Evolutionary conservation across 78 protist genomes (phyloP).

Genomic region (Planoprotostelium fungivorum): DNA sequence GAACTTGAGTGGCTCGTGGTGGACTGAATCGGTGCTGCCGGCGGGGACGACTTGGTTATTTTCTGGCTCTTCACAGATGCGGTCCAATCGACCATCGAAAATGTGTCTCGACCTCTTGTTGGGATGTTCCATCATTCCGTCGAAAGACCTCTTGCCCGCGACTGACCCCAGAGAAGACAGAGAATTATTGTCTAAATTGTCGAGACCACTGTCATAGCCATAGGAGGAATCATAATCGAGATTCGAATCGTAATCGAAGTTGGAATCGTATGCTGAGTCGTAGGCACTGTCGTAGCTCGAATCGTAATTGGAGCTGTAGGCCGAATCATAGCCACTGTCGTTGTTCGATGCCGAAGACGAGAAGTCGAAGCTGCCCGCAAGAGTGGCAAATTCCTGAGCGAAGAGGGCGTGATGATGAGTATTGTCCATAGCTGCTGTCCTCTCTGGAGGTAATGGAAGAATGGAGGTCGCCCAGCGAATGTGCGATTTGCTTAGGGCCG

Average conservation of each 20-base stretch:
- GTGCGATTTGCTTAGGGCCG: too few species aligned
- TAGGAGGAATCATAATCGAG: too few species aligned
- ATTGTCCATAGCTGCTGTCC: too few species aligned
- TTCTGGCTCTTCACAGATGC: background rate
- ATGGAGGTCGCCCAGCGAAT: too few species aligned
- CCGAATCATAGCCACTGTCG: background rate
- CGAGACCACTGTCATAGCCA: background rate
- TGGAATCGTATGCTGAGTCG: background rate
- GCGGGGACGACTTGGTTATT: background rate
- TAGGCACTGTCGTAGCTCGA: background rate
- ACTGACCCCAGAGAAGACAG: too few species aligned
- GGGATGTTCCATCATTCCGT: background rate
- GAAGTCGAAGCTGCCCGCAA: background rate
- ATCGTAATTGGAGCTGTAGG: background rate
- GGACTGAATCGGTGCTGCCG: background rate
- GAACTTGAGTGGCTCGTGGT: background rate
- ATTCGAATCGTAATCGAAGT: background rate
- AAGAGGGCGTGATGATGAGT: too few species aligned
- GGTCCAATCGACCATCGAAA: too few species aligned
- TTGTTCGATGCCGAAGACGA: too few species aligned
- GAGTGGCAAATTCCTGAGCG: background rate
- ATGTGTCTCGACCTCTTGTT: background rate
- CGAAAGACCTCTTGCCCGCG: too few species aligned
- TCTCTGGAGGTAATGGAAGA: too few species aligned
- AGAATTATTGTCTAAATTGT: background rate